Base-by-base conservation (phyloP, 805 yeast genomes). In the Candida montana region DNA sequence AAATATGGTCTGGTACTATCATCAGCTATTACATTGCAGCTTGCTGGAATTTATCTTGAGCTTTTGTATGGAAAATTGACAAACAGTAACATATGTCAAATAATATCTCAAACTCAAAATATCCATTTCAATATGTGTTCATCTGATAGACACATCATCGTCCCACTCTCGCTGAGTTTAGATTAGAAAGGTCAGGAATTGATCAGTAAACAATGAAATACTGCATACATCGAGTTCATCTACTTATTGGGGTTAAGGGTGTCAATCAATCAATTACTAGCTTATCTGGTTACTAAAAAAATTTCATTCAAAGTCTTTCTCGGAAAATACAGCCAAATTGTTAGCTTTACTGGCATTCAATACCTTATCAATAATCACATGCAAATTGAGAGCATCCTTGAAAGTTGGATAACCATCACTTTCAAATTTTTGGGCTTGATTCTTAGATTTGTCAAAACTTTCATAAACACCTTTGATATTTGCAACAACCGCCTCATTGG, bases 121-220 rank as follows among this genome's bases (percentile, higher is more conserved):
- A 20, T 38, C 41, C 41, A 38, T 38, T 32, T 38, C 41, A 16
- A 32, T 38, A 28, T 35, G 38, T 10, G 38, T 27, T 13, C 32
- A 35, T 35, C 38, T 27, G n/a, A 35, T 33, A 13, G 41, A 19
- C 15, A 32, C 35, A 19, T 38, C 41, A 32, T 38, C 41, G n/a
- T 38, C 41, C 41, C 41, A 38, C 15, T 38, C n/a, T n/a, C n/a
- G n/a, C n/a, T n/a, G n/a, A n/a, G n/a, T n/a, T n/a, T n/a, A n/a
- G n/a, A n/a, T n/a, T n/a, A n/a, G n/a, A n/a, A n/a, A n/a, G n/a
- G n/a, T n/a, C n/a, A n/a, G n/a, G n/a, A n/a, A n/a, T n/a, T n/a
- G n/a, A n/a, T n/a, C n/a, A n/a, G n/a, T n/a, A n/a, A n/a, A n/a
- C n/a, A n/a, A n/a, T n/a, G n/a, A n/a, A n/a, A n/a, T n/a, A n/a